Evolutionary conservation across 768 basidiomycete genomes (phyloP).

Genomic region (Termitomyces heimii): DNA sequence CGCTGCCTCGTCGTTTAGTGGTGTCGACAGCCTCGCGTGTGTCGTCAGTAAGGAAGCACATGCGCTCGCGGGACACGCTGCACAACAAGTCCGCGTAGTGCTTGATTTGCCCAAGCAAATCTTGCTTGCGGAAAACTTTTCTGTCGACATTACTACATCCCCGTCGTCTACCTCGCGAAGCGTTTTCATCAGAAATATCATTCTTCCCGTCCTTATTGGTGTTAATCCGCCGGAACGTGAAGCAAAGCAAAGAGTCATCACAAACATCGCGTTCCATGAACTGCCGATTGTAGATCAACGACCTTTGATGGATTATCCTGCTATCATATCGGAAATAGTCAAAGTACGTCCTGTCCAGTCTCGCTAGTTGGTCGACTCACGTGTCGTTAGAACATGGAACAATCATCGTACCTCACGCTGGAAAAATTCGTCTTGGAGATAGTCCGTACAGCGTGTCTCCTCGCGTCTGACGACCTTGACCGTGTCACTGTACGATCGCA

Average conservation of each 20-base stretch:
- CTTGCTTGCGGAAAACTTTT: constrained; percentile 41
- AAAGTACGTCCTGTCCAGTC: constrained; percentile 19
- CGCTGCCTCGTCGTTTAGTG: constrained; percentile 18
- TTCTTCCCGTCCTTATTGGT: constrained; percentile 56
- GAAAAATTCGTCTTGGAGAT: constrained; percentile 52
- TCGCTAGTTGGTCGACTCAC: background rate
- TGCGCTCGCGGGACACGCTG: constrained; percentile 27
- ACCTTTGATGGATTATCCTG: constrained; percentile 32
- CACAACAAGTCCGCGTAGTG: constrained; percentile 34
- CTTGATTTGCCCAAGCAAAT: constrained; percentile 42
- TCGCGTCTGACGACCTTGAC: constrained; percentile 24
- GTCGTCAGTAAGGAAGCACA: constrained; percentile 33
- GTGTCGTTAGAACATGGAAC: constrained; percentile 36
- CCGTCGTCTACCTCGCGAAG: constrained; percentile 12
- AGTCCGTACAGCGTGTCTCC: constrained; percentile 30
- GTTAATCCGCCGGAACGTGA: constrained; percentile 65
- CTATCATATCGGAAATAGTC: constrained; percentile 26
- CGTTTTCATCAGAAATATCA: constrained; percentile 40
- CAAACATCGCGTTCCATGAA: constrained; percentile 44
- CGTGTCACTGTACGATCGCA: constrained; percentile 48
- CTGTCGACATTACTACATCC: constrained; percentile 29
- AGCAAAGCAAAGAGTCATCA: constrained; percentile 56
- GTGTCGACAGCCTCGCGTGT: constrained; percentile 24
- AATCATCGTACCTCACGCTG: constrained; percentile 50
- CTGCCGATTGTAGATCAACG: constrained; percentile 5